phyloP scores from a whole-genome alignment of 202 grass and related monocot genomes.

The Dendrocalamus latiflorus region DNA sequence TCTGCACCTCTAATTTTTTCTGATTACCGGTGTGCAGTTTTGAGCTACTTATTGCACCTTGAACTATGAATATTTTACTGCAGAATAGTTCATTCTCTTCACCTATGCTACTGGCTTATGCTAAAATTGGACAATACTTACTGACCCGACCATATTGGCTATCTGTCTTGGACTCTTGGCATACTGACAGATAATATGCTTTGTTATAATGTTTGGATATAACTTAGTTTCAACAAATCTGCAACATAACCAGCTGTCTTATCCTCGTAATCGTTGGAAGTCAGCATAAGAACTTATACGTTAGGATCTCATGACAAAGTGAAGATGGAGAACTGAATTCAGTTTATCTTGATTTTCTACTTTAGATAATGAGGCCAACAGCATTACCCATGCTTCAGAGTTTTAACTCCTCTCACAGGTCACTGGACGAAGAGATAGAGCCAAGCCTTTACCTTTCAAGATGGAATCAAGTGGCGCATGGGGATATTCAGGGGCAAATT shows the following conservation, averaged over 20 bases:
- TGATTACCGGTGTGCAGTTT: too few species aligned
- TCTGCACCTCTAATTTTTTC: neutral
- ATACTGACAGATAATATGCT: neutral
- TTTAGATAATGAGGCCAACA: neutral
- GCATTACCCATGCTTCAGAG: neutral
- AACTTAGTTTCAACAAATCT: neutral
- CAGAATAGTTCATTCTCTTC: neutral
- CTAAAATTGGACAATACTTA: neutral
- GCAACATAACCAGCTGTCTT: neutral
- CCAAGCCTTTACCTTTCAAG: constrained; percentile 84
- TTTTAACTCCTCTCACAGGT: constrained; percentile 48
- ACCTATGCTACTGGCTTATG: neutral
- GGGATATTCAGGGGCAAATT: constrained; percentile 85
- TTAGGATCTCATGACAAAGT: neutral
- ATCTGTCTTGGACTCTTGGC: neutral
- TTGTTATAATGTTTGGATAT: neutral
- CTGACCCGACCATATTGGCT: neutral
- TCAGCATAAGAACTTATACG: neutral
- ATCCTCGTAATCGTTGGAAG: neutral
- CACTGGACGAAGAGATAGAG: constrained; percentile 93
- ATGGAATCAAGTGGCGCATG: constrained; percentile 90
- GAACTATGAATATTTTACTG: neutral
- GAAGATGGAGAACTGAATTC: neutral
- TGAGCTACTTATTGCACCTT: neutral
- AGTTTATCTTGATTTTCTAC: neutral